phyloP scores from a whole-genome alignment of 2,329 filamentous ascomycete species.

The Talaromyces atroroseus region DNA sequence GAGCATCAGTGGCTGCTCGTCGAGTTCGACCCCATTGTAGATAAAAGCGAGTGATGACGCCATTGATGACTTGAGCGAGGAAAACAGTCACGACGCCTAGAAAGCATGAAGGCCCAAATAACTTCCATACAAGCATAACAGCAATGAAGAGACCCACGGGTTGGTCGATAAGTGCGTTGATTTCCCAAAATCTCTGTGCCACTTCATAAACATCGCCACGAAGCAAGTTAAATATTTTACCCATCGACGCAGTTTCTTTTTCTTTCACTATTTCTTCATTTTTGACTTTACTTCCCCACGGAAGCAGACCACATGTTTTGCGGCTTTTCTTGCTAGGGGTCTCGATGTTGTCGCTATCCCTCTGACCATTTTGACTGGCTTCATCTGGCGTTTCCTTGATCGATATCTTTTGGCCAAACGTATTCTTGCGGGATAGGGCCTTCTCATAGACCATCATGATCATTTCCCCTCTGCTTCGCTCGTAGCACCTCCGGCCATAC shows the following conservation, averaged over 20 bases:
- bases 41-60: conserved; percentile 59
- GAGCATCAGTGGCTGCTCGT: conserved; percentile 67
- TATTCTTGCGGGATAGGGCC: conserved; percentile 61
- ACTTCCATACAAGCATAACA: conserved; percentile 65
- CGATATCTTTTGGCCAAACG: conserved; percentile 32
- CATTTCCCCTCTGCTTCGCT: conserved; percentile 77
- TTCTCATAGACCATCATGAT: conserved; percentile 82
- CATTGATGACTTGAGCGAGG: conserved; percentile 64
- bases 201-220: conserved; percentile 48
- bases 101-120: conserved; percentile 75
- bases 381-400: conserved; percentile 22
- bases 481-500: conserved; percentile 79
- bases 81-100: conserved; percentile 66
- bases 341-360: conserved; percentile 15
- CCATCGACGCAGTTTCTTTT: conserved; percentile 68
- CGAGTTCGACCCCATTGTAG: conserved; percentile 65
- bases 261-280: conserved; percentile 36
- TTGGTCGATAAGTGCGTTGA: conserved; percentile 67
- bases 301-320: conserved; percentile 10
- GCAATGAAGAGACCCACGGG: conserved; percentile 73
- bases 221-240: conserved; percentile 85
- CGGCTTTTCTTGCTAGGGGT: conserved; percentile 15
- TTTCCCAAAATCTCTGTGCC: conserved; percentile 70
- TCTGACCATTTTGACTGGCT: conserved; percentile 14
- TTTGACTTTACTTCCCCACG: conserved; percentile 17